Base-by-base conservation (phyloP, 2,329 filamentous ascomycete species). In the Stenocarpella maydis region DNA sequence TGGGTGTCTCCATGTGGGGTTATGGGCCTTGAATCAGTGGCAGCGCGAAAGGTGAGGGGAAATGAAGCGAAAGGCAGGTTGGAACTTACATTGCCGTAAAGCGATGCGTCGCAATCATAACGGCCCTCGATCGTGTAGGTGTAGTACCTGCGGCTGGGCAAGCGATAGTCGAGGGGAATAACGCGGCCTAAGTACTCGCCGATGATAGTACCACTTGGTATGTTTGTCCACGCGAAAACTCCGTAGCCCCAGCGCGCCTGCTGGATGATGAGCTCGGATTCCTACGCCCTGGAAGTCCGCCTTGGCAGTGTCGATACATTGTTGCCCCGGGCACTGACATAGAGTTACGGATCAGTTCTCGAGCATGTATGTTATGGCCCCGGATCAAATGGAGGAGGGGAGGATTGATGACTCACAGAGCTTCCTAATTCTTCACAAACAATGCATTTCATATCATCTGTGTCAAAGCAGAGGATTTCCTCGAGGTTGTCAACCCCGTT, bases 141-240 rank as follows among this genome's bases (percentile, higher is more conserved):
- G 39, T 67, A 69, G 53, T 3, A 12, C 28, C 3, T 41, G 2
- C 45, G 1, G 4, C 0, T 1, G 12, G 15, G 15, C 5, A 4
- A 15, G 15, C 1, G 12, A n/a, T 5, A 2, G n/a, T 70, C 64
- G 28, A 31, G 14, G 4, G 68, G 68, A 17, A 26, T 9, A 8
- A 70, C 54, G 31, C 54, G 64, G 5, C 68, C 68, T 1, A 52
- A 4, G 39, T 70, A 63, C 54, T 70, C 68, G 31, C 68, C 52
- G 2, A 70, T 58, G 3, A 54, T 0, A 15, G 64, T 67, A 2
- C 24, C 55, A 17, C 6, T 6, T 7, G 26, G 54, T 26, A 67
- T 67, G 4, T 12, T 17, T 8, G 31, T 41, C 49, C 10, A 24
- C 15, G 68, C 68, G 14, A 67, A 70, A 6, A 67, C 37, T 21